Evolutionary conservation across 2,329 filamentous ascomycete species (phyloP).

Genomic region (Pestalotiopsis sp.): DNA sequence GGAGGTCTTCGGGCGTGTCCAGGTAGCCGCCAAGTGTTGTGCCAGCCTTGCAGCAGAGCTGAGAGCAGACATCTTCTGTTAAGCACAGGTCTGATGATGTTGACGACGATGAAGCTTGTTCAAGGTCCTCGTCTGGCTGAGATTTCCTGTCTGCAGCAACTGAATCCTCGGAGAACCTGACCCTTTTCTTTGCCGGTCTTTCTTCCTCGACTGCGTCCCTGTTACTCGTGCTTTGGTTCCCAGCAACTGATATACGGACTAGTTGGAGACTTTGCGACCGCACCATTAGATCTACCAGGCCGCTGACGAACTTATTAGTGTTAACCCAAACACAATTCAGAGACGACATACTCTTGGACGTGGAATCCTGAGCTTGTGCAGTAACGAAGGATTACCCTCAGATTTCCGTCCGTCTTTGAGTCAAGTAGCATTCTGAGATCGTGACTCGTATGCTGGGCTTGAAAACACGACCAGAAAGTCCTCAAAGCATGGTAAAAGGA

Average conservation of each 20-base stretch:
- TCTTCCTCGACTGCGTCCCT: background rate
- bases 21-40: slow-evolving; percentile 8
- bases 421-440: slow-evolving; percentile 3
- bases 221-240: background rate
- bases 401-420: background rate
- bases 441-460: slow-evolving; percentile 14
- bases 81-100: background rate
- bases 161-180: background rate
- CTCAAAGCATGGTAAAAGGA: slow-evolving; percentile 14
- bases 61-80: slow-evolving; percentile 1
- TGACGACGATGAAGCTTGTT: background rate
- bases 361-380: background rate
- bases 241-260: background rate
- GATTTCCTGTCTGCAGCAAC: background rate
- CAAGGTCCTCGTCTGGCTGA: background rate
- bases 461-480: slow-evolving; percentile 16
- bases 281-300: background rate
- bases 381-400: background rate
- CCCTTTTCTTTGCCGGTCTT: background rate
- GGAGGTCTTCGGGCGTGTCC: slow-evolving; percentile 11
- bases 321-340: background rate
- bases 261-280: background rate
- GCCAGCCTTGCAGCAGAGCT: slow-evolving; percentile 8
- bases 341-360: background rate
- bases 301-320: background rate